Percentiles rank a stretch among this genome's conserved stretches.
Evolutionary conservation across 768 basidiomycete genomes (phyloP).

Genomic region (Collybia mongolica): DNA sequence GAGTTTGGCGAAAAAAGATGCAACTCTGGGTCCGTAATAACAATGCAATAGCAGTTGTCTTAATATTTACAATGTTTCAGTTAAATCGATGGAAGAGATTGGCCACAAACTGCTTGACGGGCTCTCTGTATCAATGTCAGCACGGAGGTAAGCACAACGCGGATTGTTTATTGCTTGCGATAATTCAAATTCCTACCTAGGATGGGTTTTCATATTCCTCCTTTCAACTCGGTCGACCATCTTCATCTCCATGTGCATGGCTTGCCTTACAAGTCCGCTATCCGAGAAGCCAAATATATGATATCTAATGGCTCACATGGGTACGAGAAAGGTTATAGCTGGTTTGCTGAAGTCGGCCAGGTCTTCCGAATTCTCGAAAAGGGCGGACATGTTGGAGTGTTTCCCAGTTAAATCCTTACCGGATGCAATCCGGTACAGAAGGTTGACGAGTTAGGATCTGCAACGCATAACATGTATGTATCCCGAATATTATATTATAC

Average conservation of each 20-base stretch:
- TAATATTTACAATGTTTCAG: conserved; percentile 15
- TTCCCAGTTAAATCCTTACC: conserved; percentile 37
- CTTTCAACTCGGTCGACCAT: conserved; percentile 71
- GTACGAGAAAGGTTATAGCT: conserved; percentile 64
- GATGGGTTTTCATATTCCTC: conserved; percentile 82
- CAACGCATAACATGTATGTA: too few species aligned
- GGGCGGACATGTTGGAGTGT: conserved; percentile 45
- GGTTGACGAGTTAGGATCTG: too few species aligned
- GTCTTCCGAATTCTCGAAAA: conserved; percentile 57
- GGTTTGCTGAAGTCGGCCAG: conserved; percentile 70
- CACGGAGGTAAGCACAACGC: conserved; percentile 42
- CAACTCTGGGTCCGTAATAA: conserved; percentile 41
- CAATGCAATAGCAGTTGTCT: not conserved
- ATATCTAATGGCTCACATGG: conserved; percentile 33
- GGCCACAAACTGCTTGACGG: conserved; percentile 53
- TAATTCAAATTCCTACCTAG: conserved; percentile 32
- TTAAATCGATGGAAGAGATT: conserved; percentile 32
- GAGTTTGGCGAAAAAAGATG: conserved; percentile 41
- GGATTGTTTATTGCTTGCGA: not conserved
- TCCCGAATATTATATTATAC: too few species aligned
- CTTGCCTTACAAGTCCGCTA: conserved; percentile 54
- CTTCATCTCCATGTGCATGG: conserved; percentile 75
- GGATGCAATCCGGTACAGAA: too few species aligned
- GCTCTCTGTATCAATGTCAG: conserved; percentile 35
- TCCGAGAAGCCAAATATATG: conserved; percentile 47